Percentiles rank a stretch among this genome's conserved stretches.
Conservation (phyloP, 257 asterid species). For the Coffea eugenioides region DNA sequence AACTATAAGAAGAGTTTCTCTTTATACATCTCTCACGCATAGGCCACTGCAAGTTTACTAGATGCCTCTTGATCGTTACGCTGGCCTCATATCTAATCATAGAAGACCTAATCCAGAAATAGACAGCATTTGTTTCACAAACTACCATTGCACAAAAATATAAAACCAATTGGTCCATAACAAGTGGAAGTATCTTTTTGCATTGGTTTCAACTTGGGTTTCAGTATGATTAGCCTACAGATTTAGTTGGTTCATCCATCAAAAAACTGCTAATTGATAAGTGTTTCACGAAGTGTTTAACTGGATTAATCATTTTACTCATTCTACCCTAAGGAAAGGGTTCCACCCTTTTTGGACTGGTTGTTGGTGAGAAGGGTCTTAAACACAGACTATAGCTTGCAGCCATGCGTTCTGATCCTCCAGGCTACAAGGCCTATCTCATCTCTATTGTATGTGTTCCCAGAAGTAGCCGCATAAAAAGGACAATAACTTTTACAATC, state of each 20-base stretch:
- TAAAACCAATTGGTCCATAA: background rate
- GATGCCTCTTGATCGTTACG: background rate
- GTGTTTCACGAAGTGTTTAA: background rate
- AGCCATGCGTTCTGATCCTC: background rate
- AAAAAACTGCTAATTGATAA: background rate
- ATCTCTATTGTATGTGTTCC: background rate
- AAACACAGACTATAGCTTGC: background rate
- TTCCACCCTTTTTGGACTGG: background rate
- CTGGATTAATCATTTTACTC: background rate
- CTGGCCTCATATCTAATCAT: background rate
- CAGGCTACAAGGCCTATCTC: background rate
- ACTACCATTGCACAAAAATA: background rate
- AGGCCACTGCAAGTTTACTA: constrained; percentile 8
- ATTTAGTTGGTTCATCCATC: background rate
- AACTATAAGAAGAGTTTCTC: background rate
- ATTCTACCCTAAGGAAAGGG: background rate
- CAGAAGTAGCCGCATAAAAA: background rate
- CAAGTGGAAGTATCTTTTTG: background rate
- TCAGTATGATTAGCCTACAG: background rate
- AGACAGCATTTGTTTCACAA: background rate
- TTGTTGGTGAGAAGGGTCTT: background rate
- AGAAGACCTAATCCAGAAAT: background rate
- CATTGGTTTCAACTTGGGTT: background rate
- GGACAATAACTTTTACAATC: background rate
- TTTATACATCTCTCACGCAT: background rate